These are phyloP conservation scores for Niebla homalea DNA, from an alignment of 495 filamentous ascomycete genomes.

Conservation along the genomic window DNA sequence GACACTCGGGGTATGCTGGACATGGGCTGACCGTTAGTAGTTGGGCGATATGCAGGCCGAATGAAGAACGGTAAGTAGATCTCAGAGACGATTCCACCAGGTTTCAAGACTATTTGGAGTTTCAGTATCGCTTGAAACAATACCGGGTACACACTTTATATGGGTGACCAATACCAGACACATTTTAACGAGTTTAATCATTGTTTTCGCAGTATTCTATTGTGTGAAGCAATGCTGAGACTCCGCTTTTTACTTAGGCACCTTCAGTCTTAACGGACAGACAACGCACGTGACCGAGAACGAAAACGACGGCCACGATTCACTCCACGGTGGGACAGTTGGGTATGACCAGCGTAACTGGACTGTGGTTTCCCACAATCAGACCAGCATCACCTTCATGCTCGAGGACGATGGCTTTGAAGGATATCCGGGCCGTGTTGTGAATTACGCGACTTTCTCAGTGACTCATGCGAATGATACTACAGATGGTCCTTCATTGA, in stretches of 20 bases:
- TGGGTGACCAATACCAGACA: too few relatives aligned
- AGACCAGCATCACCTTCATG: constrained; percentile 60
- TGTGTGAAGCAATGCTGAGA: too few relatives aligned
- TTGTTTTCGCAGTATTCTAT: too few relatives aligned
- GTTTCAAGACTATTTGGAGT: too few relatives aligned
- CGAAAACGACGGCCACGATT: constrained; percentile 55
- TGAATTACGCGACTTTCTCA: constrained; percentile 63
- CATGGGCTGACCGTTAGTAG: constrained; percentile 24
- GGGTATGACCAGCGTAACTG: constrained; percentile 77
- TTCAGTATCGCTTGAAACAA: too few relatives aligned
- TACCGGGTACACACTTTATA: too few relatives aligned
- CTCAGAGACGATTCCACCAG: too few relatives aligned
- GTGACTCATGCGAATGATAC: constrained; percentile 19
- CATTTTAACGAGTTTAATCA: too few relatives aligned
- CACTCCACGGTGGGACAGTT: constrained; percentile 63
- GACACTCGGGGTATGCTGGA: not conserved
- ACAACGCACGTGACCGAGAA: constrained; percentile 54
- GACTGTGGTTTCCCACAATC: constrained; percentile 52
- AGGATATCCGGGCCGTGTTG: constrained; percentile 66
- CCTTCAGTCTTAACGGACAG: constrained; percentile 53
- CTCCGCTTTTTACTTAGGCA: too few relatives aligned
- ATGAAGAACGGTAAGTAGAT: constrained; percentile 85
- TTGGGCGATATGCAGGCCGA: constrained; percentile 69
- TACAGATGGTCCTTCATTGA: constrained; percentile 28
- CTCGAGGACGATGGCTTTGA: constrained; percentile 61